Evolutionary conservation across 202 grass and related monocot genomes (phyloP).

Genomic region (Cymbopogon flexuosus): DNA sequence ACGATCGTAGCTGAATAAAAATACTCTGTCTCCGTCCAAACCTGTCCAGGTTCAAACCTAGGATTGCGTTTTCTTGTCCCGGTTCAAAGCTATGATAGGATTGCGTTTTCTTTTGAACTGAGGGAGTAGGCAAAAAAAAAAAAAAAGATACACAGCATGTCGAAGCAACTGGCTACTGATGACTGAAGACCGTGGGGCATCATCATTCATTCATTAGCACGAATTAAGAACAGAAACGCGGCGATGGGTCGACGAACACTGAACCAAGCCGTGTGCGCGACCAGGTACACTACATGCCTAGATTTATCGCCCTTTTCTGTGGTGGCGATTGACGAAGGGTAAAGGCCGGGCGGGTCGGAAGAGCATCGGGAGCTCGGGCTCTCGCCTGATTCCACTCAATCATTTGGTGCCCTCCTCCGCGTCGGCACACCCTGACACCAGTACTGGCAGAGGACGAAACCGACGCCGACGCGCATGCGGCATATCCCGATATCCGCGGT

Average conservation of each 20-base stretch:
- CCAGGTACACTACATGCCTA: neutral
- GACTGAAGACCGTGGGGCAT: too few species aligned
- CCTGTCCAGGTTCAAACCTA: too few species aligned
- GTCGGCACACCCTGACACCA: neutral
- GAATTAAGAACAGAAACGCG: neutral
- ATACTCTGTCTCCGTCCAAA: too few species aligned
- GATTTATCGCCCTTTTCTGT: neutral
- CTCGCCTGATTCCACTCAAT: neutral
- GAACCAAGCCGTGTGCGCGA: neutral
- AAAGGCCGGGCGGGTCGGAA: neutral
- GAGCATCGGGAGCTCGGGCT: neutral
- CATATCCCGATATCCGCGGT: neutral
- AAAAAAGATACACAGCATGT: neutral
- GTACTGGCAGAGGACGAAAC: neutral
- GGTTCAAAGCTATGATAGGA: too few species aligned
- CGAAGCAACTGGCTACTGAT: neutral
- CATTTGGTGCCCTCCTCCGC: neutral
- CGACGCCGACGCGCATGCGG: neutral
- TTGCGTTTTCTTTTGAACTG: too few species aligned
- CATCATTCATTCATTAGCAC: too few species aligned
- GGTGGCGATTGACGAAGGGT: neutral
- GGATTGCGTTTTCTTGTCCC: too few species aligned
- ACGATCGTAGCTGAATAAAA: too few species aligned
- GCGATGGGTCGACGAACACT: neutral
- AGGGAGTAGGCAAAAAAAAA: too few species aligned